phyloP scores from a whole-genome alignment of 495 filamentous ascomycete genomes.

The Cetradonia linearis region DNA sequence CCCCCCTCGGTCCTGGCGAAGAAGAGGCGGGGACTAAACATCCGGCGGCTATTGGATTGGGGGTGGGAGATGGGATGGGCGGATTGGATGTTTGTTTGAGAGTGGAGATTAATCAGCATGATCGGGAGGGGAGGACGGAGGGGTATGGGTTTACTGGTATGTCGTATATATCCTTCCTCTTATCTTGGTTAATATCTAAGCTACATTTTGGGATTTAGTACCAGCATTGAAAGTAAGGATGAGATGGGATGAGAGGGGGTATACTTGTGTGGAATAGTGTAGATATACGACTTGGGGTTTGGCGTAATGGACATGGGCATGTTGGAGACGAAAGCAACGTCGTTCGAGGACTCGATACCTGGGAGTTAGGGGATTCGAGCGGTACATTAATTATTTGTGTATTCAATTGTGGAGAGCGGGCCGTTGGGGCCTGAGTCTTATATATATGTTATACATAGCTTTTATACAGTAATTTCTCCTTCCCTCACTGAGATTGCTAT shows the following conservation, averaged over 20 bases:
- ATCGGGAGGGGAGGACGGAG: constrained; percentile 50
- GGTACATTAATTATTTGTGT: not conserved
- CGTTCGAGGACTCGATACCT: not conserved
- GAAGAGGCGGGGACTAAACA: constrained; percentile 54
- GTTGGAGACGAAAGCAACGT: not conserved
- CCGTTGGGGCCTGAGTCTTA: not conserved
- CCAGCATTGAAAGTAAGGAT: not conserved
- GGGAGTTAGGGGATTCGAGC: not conserved
- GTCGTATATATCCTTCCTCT: constrained; percentile 17
- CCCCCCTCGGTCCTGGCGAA: constrained; percentile 55
- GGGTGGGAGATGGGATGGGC: constrained; percentile 47
- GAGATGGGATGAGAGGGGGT: not conserved
- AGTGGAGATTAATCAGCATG: constrained; percentile 61
- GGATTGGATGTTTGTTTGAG: constrained; percentile 57
- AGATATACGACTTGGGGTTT: not conserved
- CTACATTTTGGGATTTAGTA: not conserved
- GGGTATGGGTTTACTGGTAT: constrained; percentile 57
- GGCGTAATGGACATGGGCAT: not conserved
- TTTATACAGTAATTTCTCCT: not conserved
- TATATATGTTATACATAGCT: not conserved
- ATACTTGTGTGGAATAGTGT: not conserved
- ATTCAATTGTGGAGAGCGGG: not conserved
- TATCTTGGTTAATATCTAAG: not conserved
- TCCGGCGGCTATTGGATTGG: constrained; percentile 44
- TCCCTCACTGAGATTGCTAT: too few species aligned